phyloP scores from a whole-genome alignment of 192 early-diverging fungal species.

The Coemansia umbellata region DNA sequence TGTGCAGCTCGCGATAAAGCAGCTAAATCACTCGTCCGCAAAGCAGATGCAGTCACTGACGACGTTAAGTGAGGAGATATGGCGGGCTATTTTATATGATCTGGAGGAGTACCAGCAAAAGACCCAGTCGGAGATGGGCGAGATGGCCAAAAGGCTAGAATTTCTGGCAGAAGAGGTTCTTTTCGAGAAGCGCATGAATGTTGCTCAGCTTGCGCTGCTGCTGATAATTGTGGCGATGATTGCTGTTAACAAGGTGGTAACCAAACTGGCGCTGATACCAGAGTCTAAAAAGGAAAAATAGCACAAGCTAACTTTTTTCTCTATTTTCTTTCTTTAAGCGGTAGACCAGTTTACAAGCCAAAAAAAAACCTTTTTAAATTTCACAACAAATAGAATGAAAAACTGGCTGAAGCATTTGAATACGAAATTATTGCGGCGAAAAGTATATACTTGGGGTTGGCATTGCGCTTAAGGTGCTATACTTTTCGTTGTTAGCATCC shows the following conservation, averaged over 20 bases:
- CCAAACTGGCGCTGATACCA: constrained; percentile 46
- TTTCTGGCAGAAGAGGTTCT: constrained; percentile 49
- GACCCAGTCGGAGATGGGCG: constrained; percentile 31
- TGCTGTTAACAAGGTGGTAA: constrained; percentile 44
- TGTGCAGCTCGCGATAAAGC: constrained; percentile 59
- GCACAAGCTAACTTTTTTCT: background rate
- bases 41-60: constrained; percentile 64
- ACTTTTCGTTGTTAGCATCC: too few relatives aligned
- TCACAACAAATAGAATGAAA: too few relatives aligned
- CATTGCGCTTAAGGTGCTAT: too few relatives aligned
- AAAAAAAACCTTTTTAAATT: too few relatives aligned
- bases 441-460: too few relatives aligned
- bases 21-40: constrained; percentile 62
- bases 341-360: too few relatives aligned
- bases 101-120: constrained; percentile 51
- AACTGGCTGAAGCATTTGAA: too few relatives aligned
- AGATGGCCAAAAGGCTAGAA: constrained; percentile 34
- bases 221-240: constrained; percentile 43
- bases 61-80: constrained; percentile 50
- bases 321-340: too few relatives aligned
- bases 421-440: too few relatives aligned
- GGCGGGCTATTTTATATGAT: constrained; percentile 51
- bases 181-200: constrained; percentile 55
- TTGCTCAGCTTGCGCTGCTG: constrained; percentile 50
- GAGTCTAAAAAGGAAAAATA: constrained; percentile 53